Conservation (phyloP, 108 stramenopile genomes). For the Cyclotella choctawhatcheeana region DNA sequence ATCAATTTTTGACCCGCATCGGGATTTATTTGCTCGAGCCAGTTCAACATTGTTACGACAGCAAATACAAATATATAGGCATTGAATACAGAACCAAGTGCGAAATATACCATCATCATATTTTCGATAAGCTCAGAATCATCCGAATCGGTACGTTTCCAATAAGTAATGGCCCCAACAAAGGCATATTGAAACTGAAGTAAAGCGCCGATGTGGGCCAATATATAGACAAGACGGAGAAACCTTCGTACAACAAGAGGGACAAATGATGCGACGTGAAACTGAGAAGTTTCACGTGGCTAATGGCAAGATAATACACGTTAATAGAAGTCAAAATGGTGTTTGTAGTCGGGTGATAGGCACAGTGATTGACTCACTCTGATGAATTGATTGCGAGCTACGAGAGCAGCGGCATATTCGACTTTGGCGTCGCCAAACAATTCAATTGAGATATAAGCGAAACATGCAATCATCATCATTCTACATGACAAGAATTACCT, state of each 20-base stretch:
- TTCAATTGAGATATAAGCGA: too few relatives aligned
- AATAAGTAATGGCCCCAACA: constrained; percentile 28
- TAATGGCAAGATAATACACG: background rate
- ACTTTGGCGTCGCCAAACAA: constrained; percentile 39
- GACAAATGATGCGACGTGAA: constrained; percentile 36
- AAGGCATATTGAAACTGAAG: constrained; percentile 36
- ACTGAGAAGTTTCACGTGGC: constrained; percentile 41
- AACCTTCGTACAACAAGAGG: constrained; percentile 23
- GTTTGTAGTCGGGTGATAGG: background rate
- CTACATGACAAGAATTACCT: too few relatives aligned
- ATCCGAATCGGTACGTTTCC: constrained; percentile 1
- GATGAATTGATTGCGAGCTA: constrained; percentile 51
- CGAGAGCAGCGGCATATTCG: constrained; percentile 49
- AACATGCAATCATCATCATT: too few relatives aligned
- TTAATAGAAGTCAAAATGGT: background rate
- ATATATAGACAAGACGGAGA: background rate
- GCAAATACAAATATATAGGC: constrained; percentile 31
- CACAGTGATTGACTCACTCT: background rate
- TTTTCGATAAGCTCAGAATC: constrained; percentile 26
- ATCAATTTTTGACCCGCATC: background rate
- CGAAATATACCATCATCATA: constrained; percentile 26
- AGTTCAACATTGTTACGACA: constrained; percentile 10
- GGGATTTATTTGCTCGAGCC: constrained; percentile 11
- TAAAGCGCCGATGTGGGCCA: constrained; percentile 14
- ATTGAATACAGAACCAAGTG: constrained; percentile 42